Base-by-base conservation (phyloP, 2,329 filamentous ascomycete genomes). In the Ophiostoma australiae region DNA sequence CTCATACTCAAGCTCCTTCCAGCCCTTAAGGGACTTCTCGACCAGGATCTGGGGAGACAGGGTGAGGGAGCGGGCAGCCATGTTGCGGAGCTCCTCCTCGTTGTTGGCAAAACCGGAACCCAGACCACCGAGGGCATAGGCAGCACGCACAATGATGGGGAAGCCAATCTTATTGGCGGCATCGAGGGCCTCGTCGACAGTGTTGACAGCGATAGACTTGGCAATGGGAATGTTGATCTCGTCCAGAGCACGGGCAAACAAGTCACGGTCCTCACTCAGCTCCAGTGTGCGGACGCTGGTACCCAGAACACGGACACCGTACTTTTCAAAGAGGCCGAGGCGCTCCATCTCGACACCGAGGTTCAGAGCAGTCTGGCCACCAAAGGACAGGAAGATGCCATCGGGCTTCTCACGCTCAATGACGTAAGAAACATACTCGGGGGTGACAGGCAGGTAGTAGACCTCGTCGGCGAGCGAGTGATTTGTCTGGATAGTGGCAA, bases 1-100 rank as follows among this genome's bases (percentile, higher is more conserved):
- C 81, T 99, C 95, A 78, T 98, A 99, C 81, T 99, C 95, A 74
- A 98, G 96, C 81, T 99, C 95, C 81, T 99, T 99, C 95, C 95
- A 99, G 72, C 95, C 95, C 84, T 98, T 98, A 94, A 99, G 98
- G 83, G 93, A 97, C 80, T 92, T 90, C 84, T 99, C 95, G 76
- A 99, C 96, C 70, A 99, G 87, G 8, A 99, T 92, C 79, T 99
- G 95, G 10, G 95, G 95, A 78, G 94, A 94, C 48, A 98, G 87
- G 65, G 94, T 97, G 72, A 99, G 86, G 67, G 94, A 98, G 75
- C 93, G 97, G 75, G 92, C 94, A 7, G 95, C 94, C 82, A 97
- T 97, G 80, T 92, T 90, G 85, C 95, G 82, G 63, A 98, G 84
- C 80, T 99, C 89, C 1, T 87, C 81, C 76, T 96, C 89, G 79